Conservation (phyloP, 495 filamentous ascomycete species). For the Trichoderma gamsii region DNA sequence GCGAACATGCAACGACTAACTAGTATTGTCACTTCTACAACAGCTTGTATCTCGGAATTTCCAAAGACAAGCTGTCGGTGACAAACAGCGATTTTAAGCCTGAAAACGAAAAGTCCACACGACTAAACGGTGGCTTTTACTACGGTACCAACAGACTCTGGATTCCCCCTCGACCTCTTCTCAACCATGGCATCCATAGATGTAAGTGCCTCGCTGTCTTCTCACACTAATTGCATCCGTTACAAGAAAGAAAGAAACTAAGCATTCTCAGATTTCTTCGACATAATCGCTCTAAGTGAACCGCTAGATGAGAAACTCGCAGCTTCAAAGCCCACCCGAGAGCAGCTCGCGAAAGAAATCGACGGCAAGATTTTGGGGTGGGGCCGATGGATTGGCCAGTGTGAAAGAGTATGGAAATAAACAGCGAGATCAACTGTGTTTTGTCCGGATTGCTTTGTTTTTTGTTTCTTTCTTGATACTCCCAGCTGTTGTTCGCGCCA, state of each 20-base stretch:
- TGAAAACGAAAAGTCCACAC: slow-evolving; percentile 20
- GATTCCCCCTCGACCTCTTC: slow-evolving; percentile 35
- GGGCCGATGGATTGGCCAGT: slow-evolving; percentile 47
- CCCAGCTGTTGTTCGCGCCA: neutral
- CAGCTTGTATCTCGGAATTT: slow-evolving; percentile 43
- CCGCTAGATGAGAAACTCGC: slow-evolving; percentile 31
- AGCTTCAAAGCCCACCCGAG: slow-evolving; percentile 32
- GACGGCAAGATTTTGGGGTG: slow-evolving; percentile 45
- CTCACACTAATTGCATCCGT: neutral
- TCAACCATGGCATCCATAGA: slow-evolving; percentile 44
- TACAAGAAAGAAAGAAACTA: neutral
- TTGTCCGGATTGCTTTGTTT: neutral
- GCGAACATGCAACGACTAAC: neutral
- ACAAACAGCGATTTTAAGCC: slow-evolving; percentile 35
- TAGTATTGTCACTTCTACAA: neutral
- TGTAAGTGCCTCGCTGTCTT: slow-evolving; percentile 22
- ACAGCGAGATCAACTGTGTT: neutral
- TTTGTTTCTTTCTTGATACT: neutral
- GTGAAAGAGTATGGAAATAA: slow-evolving; percentile 37
- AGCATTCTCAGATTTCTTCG: slow-evolving; percentile 35
- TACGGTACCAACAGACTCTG: slow-evolving; percentile 41
- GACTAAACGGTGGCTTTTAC: slow-evolving; percentile 40
- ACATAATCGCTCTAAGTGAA: slow-evolving; percentile 41
- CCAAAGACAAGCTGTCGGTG: slow-evolving; percentile 31
- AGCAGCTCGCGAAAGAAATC: slow-evolving; percentile 35